Evolutionary conservation across 768 basidiomycete genomes (phyloP).

Genomic region (Tylopilus vinaceipallidus): DNA sequence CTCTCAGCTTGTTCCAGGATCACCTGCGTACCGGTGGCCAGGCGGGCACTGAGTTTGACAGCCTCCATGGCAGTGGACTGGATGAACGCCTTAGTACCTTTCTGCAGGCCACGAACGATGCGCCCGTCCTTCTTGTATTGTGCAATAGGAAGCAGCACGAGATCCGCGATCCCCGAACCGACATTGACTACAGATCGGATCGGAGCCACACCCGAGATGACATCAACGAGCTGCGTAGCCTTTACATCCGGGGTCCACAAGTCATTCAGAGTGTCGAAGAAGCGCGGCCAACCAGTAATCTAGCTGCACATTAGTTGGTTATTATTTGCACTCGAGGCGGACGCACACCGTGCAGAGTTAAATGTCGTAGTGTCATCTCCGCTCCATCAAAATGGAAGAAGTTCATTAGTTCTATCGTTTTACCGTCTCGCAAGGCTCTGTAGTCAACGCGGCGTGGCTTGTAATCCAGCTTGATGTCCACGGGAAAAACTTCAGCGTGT

Average conservation of each 20-base stretch:
- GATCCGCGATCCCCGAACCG: conserved; percentile 93
- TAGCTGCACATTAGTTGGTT: conserved; percentile 34
- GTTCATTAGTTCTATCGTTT: conserved; percentile 97
- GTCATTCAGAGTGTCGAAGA: conserved; percentile 93
- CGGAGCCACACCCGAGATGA: conserved; percentile 94
- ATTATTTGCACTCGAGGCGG: background rate
- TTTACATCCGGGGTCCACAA: conserved; percentile 99
- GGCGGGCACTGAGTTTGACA: conserved; percentile 86
- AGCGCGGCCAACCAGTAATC: conserved; percentile 89
- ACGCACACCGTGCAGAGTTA: conserved; percentile 87
- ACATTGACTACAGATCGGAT: conserved; percentile 97
- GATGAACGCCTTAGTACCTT: conserved; percentile 90
- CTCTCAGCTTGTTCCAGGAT: conserved; percentile 94
- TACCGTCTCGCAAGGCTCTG: conserved; percentile 82
- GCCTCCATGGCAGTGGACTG: conserved; percentile 95
- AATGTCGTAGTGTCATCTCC: conserved; percentile 95
- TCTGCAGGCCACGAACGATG: conserved; percentile 88
- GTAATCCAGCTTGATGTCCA: conserved; percentile 95
- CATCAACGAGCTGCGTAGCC: conserved; percentile 94
- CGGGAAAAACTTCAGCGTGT: conserved; percentile 91
- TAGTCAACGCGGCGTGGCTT: conserved; percentile 98
- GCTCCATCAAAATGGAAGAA: conserved; percentile 99
- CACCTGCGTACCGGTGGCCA: conserved; percentile 97
- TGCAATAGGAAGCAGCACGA: conserved; percentile 92
- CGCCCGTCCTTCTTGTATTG: conserved; percentile 98